Conservation (phyloP, 2,329 filamentous ascomycete genomes). For the Rhynchosporium graminicola region DNA sequence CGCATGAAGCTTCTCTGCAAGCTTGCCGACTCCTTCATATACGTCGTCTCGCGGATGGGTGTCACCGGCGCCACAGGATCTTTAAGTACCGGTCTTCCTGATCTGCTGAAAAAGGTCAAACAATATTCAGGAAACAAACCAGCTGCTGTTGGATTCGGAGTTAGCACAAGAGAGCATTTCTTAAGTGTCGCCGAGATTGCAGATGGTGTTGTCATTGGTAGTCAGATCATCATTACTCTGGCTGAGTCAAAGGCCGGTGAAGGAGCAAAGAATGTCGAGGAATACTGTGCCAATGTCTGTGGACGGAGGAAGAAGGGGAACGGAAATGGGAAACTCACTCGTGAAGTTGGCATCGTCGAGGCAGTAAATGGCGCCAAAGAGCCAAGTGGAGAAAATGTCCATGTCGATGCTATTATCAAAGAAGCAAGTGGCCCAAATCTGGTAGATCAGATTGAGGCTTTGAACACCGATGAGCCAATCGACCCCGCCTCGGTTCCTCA, state of each 20-base stretch:
- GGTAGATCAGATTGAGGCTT: conserved; percentile 65
- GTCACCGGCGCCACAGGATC: conserved; percentile 88
- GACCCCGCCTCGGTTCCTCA: conserved; percentile 66
- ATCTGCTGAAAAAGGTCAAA: conserved; percentile 82
- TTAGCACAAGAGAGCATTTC: conserved; percentile 95
- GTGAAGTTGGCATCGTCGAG: conserved; percentile 71
- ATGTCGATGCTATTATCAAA: conserved; percentile 66
- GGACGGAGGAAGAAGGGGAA: conserved; percentile 50
- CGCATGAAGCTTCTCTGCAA: conserved; percentile 96
- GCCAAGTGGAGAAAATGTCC: conserved; percentile 58
- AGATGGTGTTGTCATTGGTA: conserved; percentile 95
- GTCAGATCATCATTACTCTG: conserved; percentile 86
- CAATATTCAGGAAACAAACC: conserved; percentile 89
- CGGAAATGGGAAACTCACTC: conserved; percentile 44
- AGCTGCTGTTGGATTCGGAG: conserved; percentile 91
- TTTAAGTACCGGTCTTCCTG: conserved; percentile 78
- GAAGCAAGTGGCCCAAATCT: conserved; percentile 40
- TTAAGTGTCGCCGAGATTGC: conserved; percentile 78
- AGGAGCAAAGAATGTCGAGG: conserved; percentile 72
- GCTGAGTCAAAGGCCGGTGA: conserved; percentile 66
- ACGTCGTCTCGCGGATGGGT: conserved; percentile 95
- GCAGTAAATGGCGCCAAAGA: conserved; percentile 62
- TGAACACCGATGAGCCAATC: conserved; percentile 55
- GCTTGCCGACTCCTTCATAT: conserved; percentile 98
- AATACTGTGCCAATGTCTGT: conserved; percentile 79